A percentile compares a stretch with the other conserved stretches of the same genome.
These are phyloP conservation scores for Tolypocladium guangdongense DNA, from an alignment of 2,329 filamentous ascomycete species.

Conservation along the genomic window DNA sequence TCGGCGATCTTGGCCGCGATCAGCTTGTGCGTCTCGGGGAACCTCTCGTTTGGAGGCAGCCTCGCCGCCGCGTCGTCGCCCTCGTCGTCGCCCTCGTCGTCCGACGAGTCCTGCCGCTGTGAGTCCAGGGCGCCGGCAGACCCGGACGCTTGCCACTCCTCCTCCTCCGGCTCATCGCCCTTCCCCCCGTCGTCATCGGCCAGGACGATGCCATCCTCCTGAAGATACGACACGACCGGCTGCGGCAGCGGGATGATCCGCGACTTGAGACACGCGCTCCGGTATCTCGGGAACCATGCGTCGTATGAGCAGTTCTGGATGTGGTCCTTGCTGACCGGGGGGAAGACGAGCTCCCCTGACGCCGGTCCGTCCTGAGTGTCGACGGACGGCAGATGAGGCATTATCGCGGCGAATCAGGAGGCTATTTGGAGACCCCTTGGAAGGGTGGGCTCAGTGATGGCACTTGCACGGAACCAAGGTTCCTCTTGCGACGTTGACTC, in stretches of 20 bases:
- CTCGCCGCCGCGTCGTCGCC: slow-evolving; percentile 31
- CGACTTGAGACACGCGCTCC: slow-evolving; percentile 72
- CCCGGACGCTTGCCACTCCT: slow-evolving; percentile 33
- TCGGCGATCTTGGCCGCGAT: slow-evolving; percentile 71
- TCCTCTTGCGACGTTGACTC: not conserved
- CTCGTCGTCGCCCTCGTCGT: slow-evolving; percentile 43
- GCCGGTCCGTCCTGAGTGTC: slow-evolving; percentile 6
- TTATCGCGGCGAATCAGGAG: slow-evolving; percentile 6
- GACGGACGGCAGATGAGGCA: slow-evolving; percentile 23
- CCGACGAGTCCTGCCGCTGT: slow-evolving; percentile 19
- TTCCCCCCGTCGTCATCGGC: slow-evolving; percentile 51
- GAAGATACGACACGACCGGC: slow-evolving; percentile 75
- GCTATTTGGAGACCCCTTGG: not conserved
- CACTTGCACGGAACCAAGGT: not conserved
- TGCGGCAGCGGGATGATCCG: slow-evolving; percentile 67
- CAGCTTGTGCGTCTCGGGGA: slow-evolving; percentile 62
- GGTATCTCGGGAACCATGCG: slow-evolving; percentile 80
- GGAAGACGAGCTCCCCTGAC: slow-evolving; percentile 49
- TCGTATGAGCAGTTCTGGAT: slow-evolving; percentile 94
- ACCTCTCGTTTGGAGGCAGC: slow-evolving; percentile 42
- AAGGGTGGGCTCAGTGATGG: not conserved
- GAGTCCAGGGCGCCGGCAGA: not conserved
- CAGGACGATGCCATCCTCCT: slow-evolving; percentile 84
- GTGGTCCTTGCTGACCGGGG: slow-evolving; percentile 73
- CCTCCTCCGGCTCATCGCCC: slow-evolving; percentile 37